Evolutionary conservation across 345 rosid species (phyloP).

Genomic region (Trapa incisa): DNA sequence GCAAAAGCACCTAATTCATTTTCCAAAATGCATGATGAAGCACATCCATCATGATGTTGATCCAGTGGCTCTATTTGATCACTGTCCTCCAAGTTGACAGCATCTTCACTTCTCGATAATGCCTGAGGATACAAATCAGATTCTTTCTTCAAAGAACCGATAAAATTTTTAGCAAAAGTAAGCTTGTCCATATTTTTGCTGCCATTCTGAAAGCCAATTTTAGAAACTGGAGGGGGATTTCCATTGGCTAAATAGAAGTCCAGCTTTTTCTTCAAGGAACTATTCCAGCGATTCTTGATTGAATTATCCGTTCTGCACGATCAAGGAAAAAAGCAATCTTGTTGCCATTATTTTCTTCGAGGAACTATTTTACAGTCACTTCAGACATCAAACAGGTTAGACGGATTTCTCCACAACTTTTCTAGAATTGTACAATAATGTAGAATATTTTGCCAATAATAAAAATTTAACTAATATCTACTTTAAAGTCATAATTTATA

Average conservation of each 20-base stretch:
- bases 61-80: slow-evolving; percentile 31
- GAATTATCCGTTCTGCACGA: slow-evolving; percentile 77
- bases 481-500: too few relatives aligned
- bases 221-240: slow-evolving; percentile 49
- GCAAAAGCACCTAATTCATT: slow-evolving; percentile 40
- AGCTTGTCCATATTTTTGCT: slow-evolving; percentile 18
- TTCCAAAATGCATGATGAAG: slow-evolving; percentile 26
- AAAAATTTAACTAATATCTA: too few relatives aligned
- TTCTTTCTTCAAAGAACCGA: slow-evolving; percentile 25
- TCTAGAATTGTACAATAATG: too few relatives aligned
- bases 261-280: slow-evolving; percentile 86
- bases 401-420: background rate
- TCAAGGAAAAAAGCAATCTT: background rate
- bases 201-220: slow-evolving; percentile 32
- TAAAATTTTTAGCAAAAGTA: slow-evolving; percentile 16
- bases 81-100: slow-evolving; percentile 33
- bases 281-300: slow-evolving; percentile 97
- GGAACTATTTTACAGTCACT: background rate
- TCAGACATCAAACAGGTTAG: background rate
- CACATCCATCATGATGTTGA: slow-evolving; percentile 27
- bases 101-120: slow-evolving; percentile 32
- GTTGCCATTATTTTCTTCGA: background rate
- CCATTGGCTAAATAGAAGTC: slow-evolving; percentile 66
- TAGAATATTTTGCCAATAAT: too few relatives aligned
- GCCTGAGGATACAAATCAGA: slow-evolving; percentile 40